Percentiles rank a stretch among this genome's conserved stretches.
Evolutionary conservation across 1,139 yeast species (phyloP).

Genomic region (Candida sojae): DNA sequence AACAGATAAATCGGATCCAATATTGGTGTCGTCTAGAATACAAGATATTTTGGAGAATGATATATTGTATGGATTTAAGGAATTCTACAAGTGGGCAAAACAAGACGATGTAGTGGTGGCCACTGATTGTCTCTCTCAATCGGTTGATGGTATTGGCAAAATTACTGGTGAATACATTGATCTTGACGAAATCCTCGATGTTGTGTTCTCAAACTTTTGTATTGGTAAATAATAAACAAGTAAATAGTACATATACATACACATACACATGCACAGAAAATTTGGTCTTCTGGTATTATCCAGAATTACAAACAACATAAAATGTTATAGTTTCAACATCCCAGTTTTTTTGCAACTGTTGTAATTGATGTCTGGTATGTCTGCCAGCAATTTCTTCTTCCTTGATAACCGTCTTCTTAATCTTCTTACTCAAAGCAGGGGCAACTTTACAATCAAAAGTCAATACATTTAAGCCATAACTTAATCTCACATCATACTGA

Average conservation of each 20-base stretch:
- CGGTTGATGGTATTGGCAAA: slow-evolving; percentile 87
- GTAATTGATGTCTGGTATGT: slow-evolving; percentile 50
- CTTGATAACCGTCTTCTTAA: slow-evolving; percentile 25
- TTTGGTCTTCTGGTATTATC: slow-evolving; percentile 7
- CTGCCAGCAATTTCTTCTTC: slow-evolving; percentile 36
- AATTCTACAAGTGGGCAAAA: slow-evolving; percentile 52
- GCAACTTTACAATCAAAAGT: slow-evolving; percentile 50
- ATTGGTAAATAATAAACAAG: slow-evolving; percentile 69
- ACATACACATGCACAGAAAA: neutral
- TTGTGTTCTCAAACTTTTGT: slow-evolving; percentile 88
- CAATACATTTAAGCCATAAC: slow-evolving; percentile 49
- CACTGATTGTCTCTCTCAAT: slow-evolving; percentile 69
- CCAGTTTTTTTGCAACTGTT: slow-evolving; percentile 50
- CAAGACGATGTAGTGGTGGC: slow-evolving; percentile 79
- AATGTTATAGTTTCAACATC: slow-evolving; percentile 47
- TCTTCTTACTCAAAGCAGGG: slow-evolving; percentile 35
- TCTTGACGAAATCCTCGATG: slow-evolving; percentile 87
- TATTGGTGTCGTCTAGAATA: slow-evolving; percentile 72
- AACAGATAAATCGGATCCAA: slow-evolving; percentile 56
- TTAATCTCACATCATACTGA: slow-evolving; percentile 50
- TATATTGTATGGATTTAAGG: slow-evolving; percentile 69
- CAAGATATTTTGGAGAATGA: slow-evolving; percentile 73
- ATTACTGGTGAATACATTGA: slow-evolving; percentile 91
- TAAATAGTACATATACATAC: slow-evolving; percentile 7
- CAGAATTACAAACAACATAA: slow-evolving; percentile 26